These are phyloP conservation scores for Mallotus nudiflorus DNA, from an alignment of 345 rosid species.

Conservation along the genomic window DNA sequence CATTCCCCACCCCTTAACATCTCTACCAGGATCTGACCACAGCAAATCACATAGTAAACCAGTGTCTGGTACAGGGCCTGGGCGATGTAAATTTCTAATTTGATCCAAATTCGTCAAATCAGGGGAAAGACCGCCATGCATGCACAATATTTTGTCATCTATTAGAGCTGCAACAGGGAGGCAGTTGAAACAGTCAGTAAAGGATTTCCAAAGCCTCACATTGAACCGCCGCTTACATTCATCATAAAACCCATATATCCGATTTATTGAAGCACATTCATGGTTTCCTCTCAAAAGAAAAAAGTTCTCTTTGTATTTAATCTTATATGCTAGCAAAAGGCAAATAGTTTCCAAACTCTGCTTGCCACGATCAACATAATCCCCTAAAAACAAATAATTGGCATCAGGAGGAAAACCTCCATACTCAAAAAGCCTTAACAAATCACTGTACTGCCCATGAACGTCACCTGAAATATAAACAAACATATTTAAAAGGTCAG, in stretches of 20 bases:
- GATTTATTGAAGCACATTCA: slow-evolving; percentile 89
- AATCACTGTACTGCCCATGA: slow-evolving; percentile 91
- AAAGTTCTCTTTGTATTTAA: slow-evolving; percentile 89
- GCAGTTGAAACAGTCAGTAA: slow-evolving; percentile 88
- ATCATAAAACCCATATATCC: slow-evolving; percentile 92
- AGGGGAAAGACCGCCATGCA: slow-evolving; percentile 98
- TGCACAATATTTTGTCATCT: slow-evolving; percentile 90
- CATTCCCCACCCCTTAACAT: slow-evolving; percentile 93
- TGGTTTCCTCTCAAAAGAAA: slow-evolving; percentile 91
- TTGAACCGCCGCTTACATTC: slow-evolving; percentile 92
- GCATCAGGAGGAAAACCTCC: slow-evolving; percentile 95
- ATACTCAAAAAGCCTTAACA: slow-evolving; percentile 86
- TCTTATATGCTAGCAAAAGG: slow-evolving; percentile 86
- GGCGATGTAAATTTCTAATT: slow-evolving; percentile 68
- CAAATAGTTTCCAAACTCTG: slow-evolving; percentile 96
- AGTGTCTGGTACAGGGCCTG: slow-evolving; percentile 71
- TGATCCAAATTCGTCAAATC: slow-evolving; percentile 78
- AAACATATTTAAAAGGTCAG: neutral
- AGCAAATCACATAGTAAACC: slow-evolving; percentile 91
- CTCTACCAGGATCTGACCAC: slow-evolving; percentile 95
- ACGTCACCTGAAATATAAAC: slow-evolving; percentile 61
- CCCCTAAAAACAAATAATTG: slow-evolving; percentile 85
- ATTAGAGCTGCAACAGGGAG: slow-evolving; percentile 91
- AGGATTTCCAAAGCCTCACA: slow-evolving; percentile 89
- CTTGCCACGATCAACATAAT: slow-evolving; percentile 95